A percentile compares a stretch with the other conserved stretches of the same genome.
Conservation (phyloP, 2,329 filamentous ascomycete species). For the Epichloe sylvatica region DNA sequence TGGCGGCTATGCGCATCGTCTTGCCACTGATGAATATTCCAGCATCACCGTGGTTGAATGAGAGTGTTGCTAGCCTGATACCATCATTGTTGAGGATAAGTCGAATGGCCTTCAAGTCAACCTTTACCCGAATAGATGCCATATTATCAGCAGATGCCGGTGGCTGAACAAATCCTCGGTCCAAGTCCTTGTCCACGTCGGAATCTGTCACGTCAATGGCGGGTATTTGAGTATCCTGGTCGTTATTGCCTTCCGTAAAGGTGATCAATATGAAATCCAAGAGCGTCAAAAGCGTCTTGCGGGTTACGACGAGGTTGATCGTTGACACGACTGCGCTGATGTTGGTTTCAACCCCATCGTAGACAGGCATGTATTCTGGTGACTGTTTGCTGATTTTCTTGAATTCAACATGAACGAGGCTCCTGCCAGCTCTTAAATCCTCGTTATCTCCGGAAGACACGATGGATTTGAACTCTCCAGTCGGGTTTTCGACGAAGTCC, state of each 20-base stretch:
- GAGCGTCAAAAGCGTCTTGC: constrained; percentile 80
- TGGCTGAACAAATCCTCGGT: constrained; percentile 20
- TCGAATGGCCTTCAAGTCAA: constrained; percentile 83
- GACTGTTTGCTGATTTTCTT: constrained; percentile 79
- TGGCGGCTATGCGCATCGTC: constrained; percentile 76
- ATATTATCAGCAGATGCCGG: constrained; percentile 23
- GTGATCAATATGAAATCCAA: constrained; percentile 90
- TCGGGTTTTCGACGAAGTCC: constrained; percentile 82
- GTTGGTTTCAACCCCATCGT: constrained; percentile 88
- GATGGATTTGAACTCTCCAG: constrained; percentile 90
- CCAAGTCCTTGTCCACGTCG: constrained; percentile 18
- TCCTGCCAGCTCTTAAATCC: constrained; percentile 62
- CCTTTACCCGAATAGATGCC: constrained; percentile 83
- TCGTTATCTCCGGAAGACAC: constrained; percentile 67
- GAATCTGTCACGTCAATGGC: constrained; percentile 22
- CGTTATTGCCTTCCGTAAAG: constrained; percentile 53
- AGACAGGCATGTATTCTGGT: constrained; percentile 82
- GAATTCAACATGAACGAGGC: constrained; percentile 81
- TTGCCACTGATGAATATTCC: constrained; percentile 76
- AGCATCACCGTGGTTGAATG: constrained; percentile 83
- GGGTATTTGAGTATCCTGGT: constrained; percentile 18
- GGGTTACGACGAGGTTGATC: constrained; percentile 88
- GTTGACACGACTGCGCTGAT: constrained; percentile 84
- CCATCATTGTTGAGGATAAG: constrained; percentile 96
- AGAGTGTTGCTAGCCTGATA: constrained; percentile 81